Evolutionary conservation across 352 stramenopile genomes (phyloP).

Genomic region (Halophytophthora batemanensis): DNA sequence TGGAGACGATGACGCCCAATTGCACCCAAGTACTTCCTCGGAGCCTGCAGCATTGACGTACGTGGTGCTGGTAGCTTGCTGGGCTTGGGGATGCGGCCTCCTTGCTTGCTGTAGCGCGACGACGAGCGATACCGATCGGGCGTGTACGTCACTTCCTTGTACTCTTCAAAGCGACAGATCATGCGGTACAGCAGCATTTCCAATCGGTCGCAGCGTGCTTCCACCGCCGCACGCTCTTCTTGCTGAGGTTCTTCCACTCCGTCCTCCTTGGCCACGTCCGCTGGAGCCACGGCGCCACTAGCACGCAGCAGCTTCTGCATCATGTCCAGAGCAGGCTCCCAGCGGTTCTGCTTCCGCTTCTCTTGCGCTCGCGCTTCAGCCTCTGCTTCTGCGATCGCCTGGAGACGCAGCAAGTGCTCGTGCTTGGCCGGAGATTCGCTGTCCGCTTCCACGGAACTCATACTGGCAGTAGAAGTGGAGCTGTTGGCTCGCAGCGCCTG

Average conservation of each 20-base stretch:
- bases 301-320: slow-evolving; percentile 72
- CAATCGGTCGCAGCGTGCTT: slow-evolving; percentile 61
- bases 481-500: slow-evolving; percentile 20
- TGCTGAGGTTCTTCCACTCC: slow-evolving; percentile 18
- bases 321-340: slow-evolving; percentile 75
- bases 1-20: slow-evolving; percentile 20
- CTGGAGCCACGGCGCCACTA: slow-evolving; percentile 44
- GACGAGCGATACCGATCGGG: slow-evolving; percentile 28
- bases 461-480: slow-evolving; percentile 8
- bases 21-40: slow-evolving; percentile 43
- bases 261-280: slow-evolving; percentile 35
- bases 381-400: slow-evolving; percentile 24
- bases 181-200: slow-evolving; percentile 86
- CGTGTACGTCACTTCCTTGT: slow-evolving; percentile 66
- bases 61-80: slow-evolving; percentile 42
- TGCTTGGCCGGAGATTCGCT: slow-evolving; percentile 13
- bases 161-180: slow-evolving; percentile 84
- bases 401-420: slow-evolving; percentile 21
- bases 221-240: slow-evolving; percentile 34
- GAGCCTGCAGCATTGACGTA: slow-evolving; percentile 33
- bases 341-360: slow-evolving; percentile 55
- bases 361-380: slow-evolving; percentile 22
- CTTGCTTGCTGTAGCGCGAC: slow-evolving; percentile 2
- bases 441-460: slow-evolving; percentile 10
- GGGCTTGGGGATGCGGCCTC: slow-evolving; percentile 17